Base-by-base conservation (phyloP, 768 basidiomycete genomes). In the Dentipellis fragilis region DNA sequence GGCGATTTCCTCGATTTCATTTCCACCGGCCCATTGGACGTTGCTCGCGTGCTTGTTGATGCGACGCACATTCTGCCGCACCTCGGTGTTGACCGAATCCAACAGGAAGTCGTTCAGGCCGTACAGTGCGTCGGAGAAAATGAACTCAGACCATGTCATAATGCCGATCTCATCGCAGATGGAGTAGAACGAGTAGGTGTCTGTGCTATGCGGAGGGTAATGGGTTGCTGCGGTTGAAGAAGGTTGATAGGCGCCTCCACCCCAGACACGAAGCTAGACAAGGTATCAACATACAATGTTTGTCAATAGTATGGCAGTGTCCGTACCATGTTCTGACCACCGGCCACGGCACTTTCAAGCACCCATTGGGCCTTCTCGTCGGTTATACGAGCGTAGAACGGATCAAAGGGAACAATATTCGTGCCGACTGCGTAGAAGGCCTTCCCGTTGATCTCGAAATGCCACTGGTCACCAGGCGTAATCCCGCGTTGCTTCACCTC, bases 341-440 rank as follows among this genome's bases (percentile, higher is more conserved):
- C 77, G 49, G 67, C 64, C 3, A 79, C 73, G 2, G 76, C 79
- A 57, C 79, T 81, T 65, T 81, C 75, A 11, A 82, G 64, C 19
- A 82, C 67, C 81, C 81, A 82, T 36, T 76, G 67, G 8, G 79
- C 78, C 56, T 73, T 68, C 21, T 77, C 78, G 10, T 75, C 71
- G 9, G 74, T 73, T 10, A 71, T 75, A 38, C 81, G 69, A 23
- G 78, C 67, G 56, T 81, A 81, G 64, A 83, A 82, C 9, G 77
- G 76, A 65, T 83, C 81, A 58, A 80, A 81, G 1, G 81, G 81
- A 55, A 83, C 79, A 59, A 80, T 73, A 53, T 81, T 83, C 22
- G 78, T 80, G 7, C 81, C 80, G 8, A 74, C 69, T 51, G 72
- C 75, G 57, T 79, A 81, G 60, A 82, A 80, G 12, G 73, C 72